Percentiles rank a stretch among this genome's conserved stretches.
Conservation (phyloP, 2,329 filamentous ascomycete species). For the Penicillium vulpinum region DNA sequence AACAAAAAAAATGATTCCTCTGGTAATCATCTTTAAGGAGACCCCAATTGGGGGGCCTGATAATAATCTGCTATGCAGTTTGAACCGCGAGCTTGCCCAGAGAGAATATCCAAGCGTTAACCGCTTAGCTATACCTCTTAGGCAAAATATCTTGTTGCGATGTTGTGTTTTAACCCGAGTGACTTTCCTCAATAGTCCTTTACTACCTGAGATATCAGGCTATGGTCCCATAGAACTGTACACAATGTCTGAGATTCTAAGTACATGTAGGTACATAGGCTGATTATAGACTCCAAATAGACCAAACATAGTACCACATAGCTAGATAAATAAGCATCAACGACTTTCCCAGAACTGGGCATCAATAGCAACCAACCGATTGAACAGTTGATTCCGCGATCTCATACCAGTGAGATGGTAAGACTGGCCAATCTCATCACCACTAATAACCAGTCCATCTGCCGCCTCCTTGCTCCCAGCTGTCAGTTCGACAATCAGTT, state of each 20-base stretch:
- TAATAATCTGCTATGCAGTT: too few species aligned
- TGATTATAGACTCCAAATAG: neutral
- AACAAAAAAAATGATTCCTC: too few species aligned
- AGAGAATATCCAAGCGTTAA: too few species aligned
- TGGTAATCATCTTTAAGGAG: too few species aligned
- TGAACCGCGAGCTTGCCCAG: too few species aligned
- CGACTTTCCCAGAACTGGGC: slow-evolving; percentile 29
- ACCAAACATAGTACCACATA: neutral
- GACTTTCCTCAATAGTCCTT: too few species aligned
- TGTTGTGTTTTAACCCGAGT: too few species aligned
- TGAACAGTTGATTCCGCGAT: slow-evolving; percentile 27
- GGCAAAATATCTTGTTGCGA: too few species aligned
- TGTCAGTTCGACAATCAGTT: slow-evolving; percentile 78
- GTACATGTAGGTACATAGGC: too few species aligned
- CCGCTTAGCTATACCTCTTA: too few species aligned
- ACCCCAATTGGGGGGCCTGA: too few species aligned
- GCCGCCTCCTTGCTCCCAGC: slow-evolving; percentile 67
- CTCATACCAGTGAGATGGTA: slow-evolving; percentile 28
- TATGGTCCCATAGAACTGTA: neutral
- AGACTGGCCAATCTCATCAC: slow-evolving; percentile 53
- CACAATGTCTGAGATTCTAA: neutral
- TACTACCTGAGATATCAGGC: neutral
- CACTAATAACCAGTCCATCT: slow-evolving; percentile 69
- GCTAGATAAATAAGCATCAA: neutral
- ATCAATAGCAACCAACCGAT: slow-evolving; percentile 27